These are phyloP conservation scores for Suillus alpinus DNA, from an alignment of 768 basidiomycete genomes.

Conservation along the genomic window DNA sequence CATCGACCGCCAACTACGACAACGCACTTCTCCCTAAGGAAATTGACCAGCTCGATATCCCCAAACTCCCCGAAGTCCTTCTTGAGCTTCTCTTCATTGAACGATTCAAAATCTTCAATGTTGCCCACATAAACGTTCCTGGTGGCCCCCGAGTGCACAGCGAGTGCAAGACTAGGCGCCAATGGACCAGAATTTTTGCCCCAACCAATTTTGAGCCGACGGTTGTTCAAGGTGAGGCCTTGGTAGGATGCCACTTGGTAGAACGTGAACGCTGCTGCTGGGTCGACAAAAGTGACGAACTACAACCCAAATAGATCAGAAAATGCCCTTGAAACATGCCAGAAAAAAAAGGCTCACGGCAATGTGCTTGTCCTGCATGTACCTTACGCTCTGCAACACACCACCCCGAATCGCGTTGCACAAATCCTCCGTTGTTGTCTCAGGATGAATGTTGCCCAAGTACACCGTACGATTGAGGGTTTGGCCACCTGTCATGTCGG, in stretches of 20 bases:
- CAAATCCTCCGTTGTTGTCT: conserved; percentile 90
- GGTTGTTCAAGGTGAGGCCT: conserved; percentile 88
- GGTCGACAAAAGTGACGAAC: conserved; percentile 97
- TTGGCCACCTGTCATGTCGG: conserved; percentile 41
- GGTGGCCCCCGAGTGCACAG: conserved; percentile 90
- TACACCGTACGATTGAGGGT: conserved; percentile 91
- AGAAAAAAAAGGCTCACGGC: conserved; percentile 55
- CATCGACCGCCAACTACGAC: conserved; percentile 1
- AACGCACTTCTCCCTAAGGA: conserved; percentile 82
- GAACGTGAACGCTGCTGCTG: conserved; percentile 89
- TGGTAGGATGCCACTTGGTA: conserved; percentile 89
- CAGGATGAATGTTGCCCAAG: conserved; percentile 94
- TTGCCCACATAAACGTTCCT: conserved; percentile 96
- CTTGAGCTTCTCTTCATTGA: conserved; percentile 86
- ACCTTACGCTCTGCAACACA: conserved; percentile 90
- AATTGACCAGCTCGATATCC: conserved; percentile 96
- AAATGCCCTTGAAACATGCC: conserved; percentile 4
- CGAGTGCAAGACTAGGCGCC: conserved; percentile 77
- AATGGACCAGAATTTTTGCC: conserved; percentile 93
- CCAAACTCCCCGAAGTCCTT: conserved; percentile 95
- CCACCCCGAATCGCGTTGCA: conserved; percentile 98
- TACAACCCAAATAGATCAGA: conserved; percentile 24
- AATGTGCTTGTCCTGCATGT: conserved; percentile 97
- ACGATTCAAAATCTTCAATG: conserved; percentile 92
- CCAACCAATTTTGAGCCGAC: conserved; percentile 96